Percentiles rank a stretch among this genome's conserved stretches.
These are phyloP conservation scores for Fennellomyces sp. DNA, from an alignment of 371 early-diverging fungal species.

Conservation along the genomic window DNA sequence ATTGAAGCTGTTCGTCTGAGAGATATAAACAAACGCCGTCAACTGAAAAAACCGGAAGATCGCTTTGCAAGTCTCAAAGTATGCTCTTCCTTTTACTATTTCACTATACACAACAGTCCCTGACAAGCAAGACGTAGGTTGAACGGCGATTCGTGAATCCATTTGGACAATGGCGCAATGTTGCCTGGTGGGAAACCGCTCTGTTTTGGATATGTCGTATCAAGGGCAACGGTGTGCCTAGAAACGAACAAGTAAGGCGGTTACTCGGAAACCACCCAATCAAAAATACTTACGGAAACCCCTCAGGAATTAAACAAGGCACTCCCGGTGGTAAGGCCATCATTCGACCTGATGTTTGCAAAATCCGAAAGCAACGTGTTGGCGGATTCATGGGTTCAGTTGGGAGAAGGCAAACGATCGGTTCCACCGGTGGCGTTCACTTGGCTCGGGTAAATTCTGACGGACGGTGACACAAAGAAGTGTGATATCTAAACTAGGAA, in stretches of 20 bases:
- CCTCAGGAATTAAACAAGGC: conserved; percentile 38
- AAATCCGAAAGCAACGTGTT: background rate
- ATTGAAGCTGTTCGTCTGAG: conserved; percentile 45
- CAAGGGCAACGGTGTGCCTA: conserved; percentile 51
- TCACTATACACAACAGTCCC: background rate
- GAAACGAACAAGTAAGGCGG: conserved; percentile 26
- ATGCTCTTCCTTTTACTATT: background rate
- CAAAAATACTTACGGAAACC: background rate
- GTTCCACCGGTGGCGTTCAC: conserved; percentile 43
- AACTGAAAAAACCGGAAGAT: conserved; percentile 38
- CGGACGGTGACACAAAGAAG: background rate
- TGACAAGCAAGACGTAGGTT: too few species aligned
- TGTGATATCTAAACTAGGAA: background rate
- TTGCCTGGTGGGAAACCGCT: conserved; percentile 42
- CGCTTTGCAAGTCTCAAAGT: conserved; percentile 47
- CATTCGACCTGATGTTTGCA: conserved; percentile 33
- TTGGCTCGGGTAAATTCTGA: conserved; percentile 45
- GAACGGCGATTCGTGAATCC: conserved; percentile 66
- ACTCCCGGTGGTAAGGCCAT: conserved; percentile 52
- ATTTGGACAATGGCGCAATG: conserved; percentile 61
- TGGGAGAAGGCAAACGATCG: conserved; percentile 8
- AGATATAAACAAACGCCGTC: conserved; percentile 35
- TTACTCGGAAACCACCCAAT: background rate
- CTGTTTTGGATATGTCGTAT: conserved; percentile 49
- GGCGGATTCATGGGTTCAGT: conserved; percentile 22